Base-by-base conservation (phyloP, 169 alveolate species). In the Plasmodium inui region DNA sequence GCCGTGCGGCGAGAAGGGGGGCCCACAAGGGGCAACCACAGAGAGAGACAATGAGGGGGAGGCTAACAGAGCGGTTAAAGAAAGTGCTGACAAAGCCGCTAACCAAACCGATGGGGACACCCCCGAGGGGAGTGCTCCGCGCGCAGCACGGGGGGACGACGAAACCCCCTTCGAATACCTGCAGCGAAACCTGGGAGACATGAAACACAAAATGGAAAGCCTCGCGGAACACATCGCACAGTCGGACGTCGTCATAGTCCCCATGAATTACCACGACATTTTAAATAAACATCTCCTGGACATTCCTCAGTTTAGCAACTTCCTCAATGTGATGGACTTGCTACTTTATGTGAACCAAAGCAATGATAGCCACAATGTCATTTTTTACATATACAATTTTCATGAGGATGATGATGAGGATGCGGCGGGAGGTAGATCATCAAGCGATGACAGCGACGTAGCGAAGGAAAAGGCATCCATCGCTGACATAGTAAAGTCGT, bases 261-360 rank as follows among this genome's bases (percentile, higher is more conserved):
- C 94, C n/a, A 79, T 89, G 8, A 89, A 80, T 55, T 89, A 89
- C 82, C 70, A 89, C 14, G 94, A 89, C 70, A 80, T 89, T 55
- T 80, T 89, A 61, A 89, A 89, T 39, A 46, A 79, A 22, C 94
- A 89, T 44, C 50, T 89, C 26, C 32, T 89, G 32, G 90, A 89
- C 46, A 89, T 89, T 44, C 14, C 22, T 3, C 55, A 84, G 14
- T 89, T 89, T 44, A 57, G 72, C 46, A 78, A 57, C 82, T 55
- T 89, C 72, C 61, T 89, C 5, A 89, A 89, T 32, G 67, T 57
- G 32, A 17, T 89, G 1, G 83, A 79, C 30, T 41, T 44, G 4
- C 8, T 89, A 41, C 82, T 89, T 19, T 37, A 26, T 34, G 10
- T 67, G 14, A 44, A 67, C 30, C 71, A 89, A 26, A 30, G 44